Evolutionary conservation across 1,284 basidiomycete species (phyloP), one percentile per base, ranked within the genome.

Genomic region (Rhodotorula sp.): DNA sequence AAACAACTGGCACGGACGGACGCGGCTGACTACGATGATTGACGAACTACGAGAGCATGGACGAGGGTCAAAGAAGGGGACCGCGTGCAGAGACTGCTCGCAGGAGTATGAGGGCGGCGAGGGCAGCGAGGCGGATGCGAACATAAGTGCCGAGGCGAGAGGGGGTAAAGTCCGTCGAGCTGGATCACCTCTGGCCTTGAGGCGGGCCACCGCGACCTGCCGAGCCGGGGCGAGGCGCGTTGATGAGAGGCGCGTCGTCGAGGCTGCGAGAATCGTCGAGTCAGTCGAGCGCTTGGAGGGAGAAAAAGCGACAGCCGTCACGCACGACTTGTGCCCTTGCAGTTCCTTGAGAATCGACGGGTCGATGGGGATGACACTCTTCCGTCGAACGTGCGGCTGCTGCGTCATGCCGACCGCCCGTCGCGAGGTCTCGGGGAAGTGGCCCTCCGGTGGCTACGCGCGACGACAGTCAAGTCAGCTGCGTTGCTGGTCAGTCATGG

Each of bases 301-400:
- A 8, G 9, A 16, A 13, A 30, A 26, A 34, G 24, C 8, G 20
- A 28, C 16, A 8, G 7, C 30, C 18, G 26, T 28, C 20, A 69
- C 72, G 44, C 24, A 69, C 73, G 73, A 68, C 69, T 80, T 79
- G 72, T 81, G 80, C n/a, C 76, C 75, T 7, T 78, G 76, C 52
- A 81, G 72, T 70, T 81, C 80, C 62, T 76, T 76, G 59, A 81
- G 70, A 22, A 81, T 79, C 24, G 76, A 76, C 15, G 80, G 78
- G 65, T 80, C 80, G 69, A 81, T 77, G 37, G 80, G 80, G 62
- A 81, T 81, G 26, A 80, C 79, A 44, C 77, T 79, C 73, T 81
- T 81, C 54, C 80, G 67, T 40, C 74, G 64, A 8, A 75, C 70
- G 55, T 74, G 76, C 44, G 73, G 73, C 47, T 65, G 56, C n/a